Conservation (phyloP, 345 rosid species). For the Odontarrhena argentea region DNA sequence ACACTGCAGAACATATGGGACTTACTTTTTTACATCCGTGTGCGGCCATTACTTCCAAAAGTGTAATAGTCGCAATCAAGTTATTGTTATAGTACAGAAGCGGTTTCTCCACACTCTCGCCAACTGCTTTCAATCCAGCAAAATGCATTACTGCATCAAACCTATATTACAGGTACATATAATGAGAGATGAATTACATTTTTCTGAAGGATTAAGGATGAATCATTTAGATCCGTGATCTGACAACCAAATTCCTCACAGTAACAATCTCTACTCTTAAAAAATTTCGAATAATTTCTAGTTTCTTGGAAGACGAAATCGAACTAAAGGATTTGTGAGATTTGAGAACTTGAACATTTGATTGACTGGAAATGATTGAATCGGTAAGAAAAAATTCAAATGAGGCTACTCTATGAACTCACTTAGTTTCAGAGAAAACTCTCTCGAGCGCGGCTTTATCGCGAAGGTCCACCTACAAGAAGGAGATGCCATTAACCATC, state of each 20-base stretch:
- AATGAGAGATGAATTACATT: neutral
- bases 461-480: conserved; percentile 81
- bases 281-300: conserved; percentile 1
- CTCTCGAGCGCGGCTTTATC: conserved; percentile 78
- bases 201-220: neutral
- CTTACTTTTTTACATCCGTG: conserved; percentile 86
- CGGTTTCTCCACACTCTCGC: conserved; percentile 90
- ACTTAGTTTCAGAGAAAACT: conserved; percentile 68
- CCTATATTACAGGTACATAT: conserved; percentile 47
- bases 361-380: conserved; percentile 3
- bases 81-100: conserved; percentile 83
- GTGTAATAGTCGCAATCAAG: conserved; percentile 76
- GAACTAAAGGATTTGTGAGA: conserved; percentile 21
- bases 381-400: neutral
- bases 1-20: conserved; percentile 16
- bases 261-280: neutral
- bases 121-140: conserved; percentile 99
- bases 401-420: conserved; percentile 26
- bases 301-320: conserved; percentile 2
- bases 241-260: neutral
- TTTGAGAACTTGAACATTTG: neutral
- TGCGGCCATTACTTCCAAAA: conserved; percentile 88
- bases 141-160: conserved; percentile 97
- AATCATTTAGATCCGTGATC: neutral
- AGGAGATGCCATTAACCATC: conserved; percentile 28